Conservation (phyloP, 1,284 basidiomycete genomes). For the Stereum hirsutum region DNA sequence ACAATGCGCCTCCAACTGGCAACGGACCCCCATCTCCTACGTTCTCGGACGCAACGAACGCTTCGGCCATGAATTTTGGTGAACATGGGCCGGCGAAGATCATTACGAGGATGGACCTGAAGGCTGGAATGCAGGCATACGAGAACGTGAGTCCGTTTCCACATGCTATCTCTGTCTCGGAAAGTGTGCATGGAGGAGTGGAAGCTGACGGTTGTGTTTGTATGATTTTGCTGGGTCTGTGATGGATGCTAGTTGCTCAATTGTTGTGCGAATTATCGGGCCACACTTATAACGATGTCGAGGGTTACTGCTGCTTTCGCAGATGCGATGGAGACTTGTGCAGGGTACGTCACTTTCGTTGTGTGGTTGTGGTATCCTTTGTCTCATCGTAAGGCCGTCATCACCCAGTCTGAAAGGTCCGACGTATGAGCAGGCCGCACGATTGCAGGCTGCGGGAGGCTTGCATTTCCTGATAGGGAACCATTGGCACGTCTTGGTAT, state of each 20-base stretch:
- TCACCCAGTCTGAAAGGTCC: constrained; percentile 63
- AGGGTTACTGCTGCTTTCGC: constrained; percentile 83
- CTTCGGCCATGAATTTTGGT: constrained; percentile 65
- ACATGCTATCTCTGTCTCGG: constrained; percentile 1
- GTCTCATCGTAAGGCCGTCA: too few species aligned
- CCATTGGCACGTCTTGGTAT: constrained; percentile 83
- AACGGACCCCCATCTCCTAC: constrained; percentile 65
- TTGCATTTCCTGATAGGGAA: constrained; percentile 89
- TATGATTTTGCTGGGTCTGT: too few species aligned
- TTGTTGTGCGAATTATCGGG: constrained; percentile 77
- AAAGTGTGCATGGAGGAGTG: too few species aligned
- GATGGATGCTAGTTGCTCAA: constrained; percentile 51
- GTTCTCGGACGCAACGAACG: constrained; percentile 74
- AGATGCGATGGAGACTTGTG: constrained; percentile 76
- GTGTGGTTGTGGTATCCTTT: too few species aligned
- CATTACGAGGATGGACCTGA: constrained; percentile 75
- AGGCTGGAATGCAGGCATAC: constrained; percentile 69
- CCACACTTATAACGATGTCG: constrained; percentile 77
- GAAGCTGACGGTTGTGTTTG: too few species aligned
- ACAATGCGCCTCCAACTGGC: constrained; percentile 37
- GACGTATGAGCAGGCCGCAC: constrained; percentile 66
- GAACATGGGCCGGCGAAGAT: constrained; percentile 67
- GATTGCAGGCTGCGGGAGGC: constrained; percentile 79
- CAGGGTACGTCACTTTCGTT: constrained; percentile 44
- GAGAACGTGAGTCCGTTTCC: constrained; percentile 52